A percentile compares a stretch with the other conserved stretches of the same genome.
These are phyloP conservation scores for Miscanthus sacchariflorus DNA, from an alignment of 202 grass and related monocot species.

Conservation along the genomic window DNA sequence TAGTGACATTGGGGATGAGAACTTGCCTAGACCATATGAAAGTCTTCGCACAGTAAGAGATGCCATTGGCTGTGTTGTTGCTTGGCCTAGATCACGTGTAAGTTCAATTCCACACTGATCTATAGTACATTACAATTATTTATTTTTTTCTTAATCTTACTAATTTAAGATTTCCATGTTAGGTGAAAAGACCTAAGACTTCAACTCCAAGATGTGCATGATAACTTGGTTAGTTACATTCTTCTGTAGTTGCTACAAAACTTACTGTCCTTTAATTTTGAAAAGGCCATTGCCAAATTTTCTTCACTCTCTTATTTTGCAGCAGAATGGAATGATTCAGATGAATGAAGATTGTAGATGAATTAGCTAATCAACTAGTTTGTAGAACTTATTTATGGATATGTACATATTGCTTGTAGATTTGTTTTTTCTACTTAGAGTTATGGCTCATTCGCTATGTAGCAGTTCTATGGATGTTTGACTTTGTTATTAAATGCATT, in stretches of 20 bases:
- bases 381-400: neutral
- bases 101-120: neutral
- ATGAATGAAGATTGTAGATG: neutral
- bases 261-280: neutral
- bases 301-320: neutral
- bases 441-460: neutral
- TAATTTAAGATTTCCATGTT: neutral
- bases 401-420: neutral
- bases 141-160: neutral
- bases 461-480: neutral
- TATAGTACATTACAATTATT: too few species aligned
- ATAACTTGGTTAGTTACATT: neutral
- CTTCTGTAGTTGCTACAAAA: neutral
- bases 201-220: neutral
- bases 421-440: neutral
- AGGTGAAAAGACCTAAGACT: neutral
- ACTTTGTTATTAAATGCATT: neutral
- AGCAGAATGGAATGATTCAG: neutral
- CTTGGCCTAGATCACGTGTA: neutral
- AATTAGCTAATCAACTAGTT: neutral
- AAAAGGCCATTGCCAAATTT: neutral
- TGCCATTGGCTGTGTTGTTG: conserved; percentile 2
- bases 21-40: neutral
- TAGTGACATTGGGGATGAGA: neutral
- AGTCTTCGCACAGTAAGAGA: neutral